Conservation (phyloP, 2,329 filamentous ascomycete species). For the Phialocephala subalpina region DNA sequence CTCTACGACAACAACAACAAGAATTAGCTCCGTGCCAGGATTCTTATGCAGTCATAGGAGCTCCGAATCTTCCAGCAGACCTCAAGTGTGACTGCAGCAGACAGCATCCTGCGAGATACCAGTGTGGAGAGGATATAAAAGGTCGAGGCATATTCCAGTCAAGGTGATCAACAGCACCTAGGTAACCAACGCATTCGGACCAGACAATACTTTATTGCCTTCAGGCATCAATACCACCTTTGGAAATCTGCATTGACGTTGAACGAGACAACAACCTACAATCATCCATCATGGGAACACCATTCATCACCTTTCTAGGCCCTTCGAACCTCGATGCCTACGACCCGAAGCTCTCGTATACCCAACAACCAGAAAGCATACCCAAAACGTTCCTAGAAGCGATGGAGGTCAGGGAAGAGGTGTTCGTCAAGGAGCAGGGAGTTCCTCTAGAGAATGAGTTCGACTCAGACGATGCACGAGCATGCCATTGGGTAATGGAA, state of each 20-base stretch:
- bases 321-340: slow-evolving; percentile 60
- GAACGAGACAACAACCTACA: not conserved
- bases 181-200: not conserved
- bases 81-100: not conserved
- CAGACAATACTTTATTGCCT: not conserved
- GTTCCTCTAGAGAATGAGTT: slow-evolving; percentile 74
- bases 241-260: not conserved
- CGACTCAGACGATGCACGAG: slow-evolving; percentile 80
- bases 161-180: no score
- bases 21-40: not conserved
- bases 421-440: slow-evolving; percentile 68
- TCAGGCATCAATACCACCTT: not conserved
- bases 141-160: not conserved
- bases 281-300: slow-evolving; percentile 36
- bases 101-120: no score
- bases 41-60: not conserved
- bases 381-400: slow-evolving; percentile 67
- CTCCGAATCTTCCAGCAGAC: slow-evolving; percentile 7
- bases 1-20: not conserved
- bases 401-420: slow-evolving; percentile 66
- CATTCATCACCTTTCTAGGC: slow-evolving; percentile 42
- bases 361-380: slow-evolving; percentile 54
- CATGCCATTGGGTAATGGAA: slow-evolving; percentile 79
- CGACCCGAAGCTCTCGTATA: slow-evolving; percentile 48
- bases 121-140: not conserved